These are phyloP conservation scores for Podospora conica DNA, from an alignment of 495 filamentous ascomycete genomes.

Conservation along the genomic window DNA sequence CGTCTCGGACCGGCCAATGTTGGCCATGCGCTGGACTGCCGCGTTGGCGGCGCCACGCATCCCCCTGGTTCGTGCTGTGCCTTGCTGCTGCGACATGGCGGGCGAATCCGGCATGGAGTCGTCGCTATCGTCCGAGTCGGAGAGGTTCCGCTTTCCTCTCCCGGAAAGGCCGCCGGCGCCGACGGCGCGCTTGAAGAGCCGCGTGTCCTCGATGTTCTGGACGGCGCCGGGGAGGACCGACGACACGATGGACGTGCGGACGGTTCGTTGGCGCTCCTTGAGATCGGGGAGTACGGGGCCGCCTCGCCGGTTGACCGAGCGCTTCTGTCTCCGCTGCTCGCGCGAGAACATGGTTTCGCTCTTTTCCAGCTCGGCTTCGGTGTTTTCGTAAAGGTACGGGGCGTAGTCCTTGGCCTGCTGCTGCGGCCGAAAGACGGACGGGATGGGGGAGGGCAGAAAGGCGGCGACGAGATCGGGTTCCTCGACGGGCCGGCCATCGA, in stretches of 20 bases:
- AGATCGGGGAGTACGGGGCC: constrained; percentile 93
- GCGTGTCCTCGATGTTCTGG: constrained; percentile 68
- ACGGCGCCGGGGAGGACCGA: constrained; percentile 85
- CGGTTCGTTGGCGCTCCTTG: constrained; percentile 87
- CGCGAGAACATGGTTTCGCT: constrained; percentile 88
- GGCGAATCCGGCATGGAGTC: constrained; percentile 84
- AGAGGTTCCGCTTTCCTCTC: constrained; percentile 58
- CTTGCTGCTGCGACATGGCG: constrained; percentile 64
- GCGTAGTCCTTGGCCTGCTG: constrained; percentile 89
- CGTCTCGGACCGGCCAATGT: constrained; percentile 79
- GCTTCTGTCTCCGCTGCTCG: constrained; percentile 89
- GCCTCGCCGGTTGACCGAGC: constrained; percentile 87
- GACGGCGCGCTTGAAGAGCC: constrained; percentile 66
- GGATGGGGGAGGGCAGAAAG: constrained; percentile 79
- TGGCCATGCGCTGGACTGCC: constrained; percentile 68
- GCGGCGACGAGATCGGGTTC: constrained; percentile 79
- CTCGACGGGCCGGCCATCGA: constrained; percentile 89
- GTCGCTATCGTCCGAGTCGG: constrained; percentile 81
- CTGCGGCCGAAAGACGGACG: constrained; percentile 77
- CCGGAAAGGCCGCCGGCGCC: constrained; percentile 48
- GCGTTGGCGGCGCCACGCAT: constrained; percentile 81
- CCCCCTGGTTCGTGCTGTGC: constrained; percentile 77
- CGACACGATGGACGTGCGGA: constrained; percentile 85
- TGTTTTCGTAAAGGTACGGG: constrained; percentile 89
- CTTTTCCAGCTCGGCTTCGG: constrained; percentile 80